A percentile compares a stretch with the other conserved stretches of the same genome.
phyloP scores from a whole-genome alignment of 164 flowering plant genomes.

The Magnolia sinica region DNA sequence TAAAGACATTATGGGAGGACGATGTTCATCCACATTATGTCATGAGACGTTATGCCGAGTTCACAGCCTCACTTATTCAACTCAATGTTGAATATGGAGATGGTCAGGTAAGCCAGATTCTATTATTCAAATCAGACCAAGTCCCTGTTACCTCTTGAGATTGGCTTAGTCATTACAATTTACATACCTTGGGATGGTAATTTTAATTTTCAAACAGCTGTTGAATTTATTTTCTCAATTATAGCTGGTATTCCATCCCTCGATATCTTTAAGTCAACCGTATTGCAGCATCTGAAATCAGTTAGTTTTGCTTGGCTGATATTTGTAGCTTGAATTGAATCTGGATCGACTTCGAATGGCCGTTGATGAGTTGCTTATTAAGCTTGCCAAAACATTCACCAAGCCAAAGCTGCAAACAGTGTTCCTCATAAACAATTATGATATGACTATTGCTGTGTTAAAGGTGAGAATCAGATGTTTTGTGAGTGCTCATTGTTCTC shows the following conservation, averaged over 20 bases:
- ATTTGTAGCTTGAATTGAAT: slow-evolving; percentile 80
- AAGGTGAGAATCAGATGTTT: slow-evolving; percentile 45
- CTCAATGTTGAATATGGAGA: slow-evolving; percentile 94
- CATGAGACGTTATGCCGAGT: slow-evolving; percentile 98
- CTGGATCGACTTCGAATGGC: slow-evolving; percentile 94
- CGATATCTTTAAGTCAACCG: neutral
- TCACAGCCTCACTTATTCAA: slow-evolving; percentile 89
- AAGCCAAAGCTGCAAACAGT: slow-evolving; percentile 77
- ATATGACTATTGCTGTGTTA: slow-evolving; percentile 85
- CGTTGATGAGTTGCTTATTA: slow-evolving; percentile 80
- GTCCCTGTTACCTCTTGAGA: too few species aligned
- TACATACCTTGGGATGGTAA: too few species aligned
- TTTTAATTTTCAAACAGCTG: neutral
- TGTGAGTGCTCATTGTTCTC: neutral
- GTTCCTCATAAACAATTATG: slow-evolving; percentile 95
- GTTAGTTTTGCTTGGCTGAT: neutral
- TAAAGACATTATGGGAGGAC: slow-evolving; percentile 93
- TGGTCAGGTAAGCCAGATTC: slow-evolving; percentile 67
- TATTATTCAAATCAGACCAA: neutral
- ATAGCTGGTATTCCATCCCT: neutral
- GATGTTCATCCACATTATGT: slow-evolving; percentile 98
- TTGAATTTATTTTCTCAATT: neutral
- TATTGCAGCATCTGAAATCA: neutral
- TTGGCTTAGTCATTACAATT: too few species aligned
- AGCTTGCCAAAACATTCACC: slow-evolving; percentile 69